Evolutionary conservation across 140 eudicot species (phyloP).

Genomic region (Anethum foeniculum): DNA sequence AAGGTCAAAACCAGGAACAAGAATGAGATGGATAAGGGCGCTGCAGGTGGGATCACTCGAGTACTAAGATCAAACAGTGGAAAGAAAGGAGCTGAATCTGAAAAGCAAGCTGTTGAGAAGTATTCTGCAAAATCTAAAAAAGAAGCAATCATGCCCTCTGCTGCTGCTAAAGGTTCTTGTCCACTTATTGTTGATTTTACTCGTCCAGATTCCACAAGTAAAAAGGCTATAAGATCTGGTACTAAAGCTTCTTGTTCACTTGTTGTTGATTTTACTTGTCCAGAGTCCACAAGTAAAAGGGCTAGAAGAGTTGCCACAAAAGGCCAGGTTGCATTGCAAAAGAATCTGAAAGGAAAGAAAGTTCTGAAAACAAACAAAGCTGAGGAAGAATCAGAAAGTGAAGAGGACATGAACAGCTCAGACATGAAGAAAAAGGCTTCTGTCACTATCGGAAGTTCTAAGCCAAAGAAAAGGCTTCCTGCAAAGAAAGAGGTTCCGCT

Average conservation of each 20-base stretch:
- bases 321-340: background rate
- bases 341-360: slow-evolving; percentile 7
- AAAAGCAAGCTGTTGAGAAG: background rate
- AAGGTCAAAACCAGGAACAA: background rate
- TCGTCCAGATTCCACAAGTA: background rate
- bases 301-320: background rate
- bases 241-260: slow-evolving; percentile 2
- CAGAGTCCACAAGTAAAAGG: slow-evolving; percentile 3
- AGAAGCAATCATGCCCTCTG: background rate
- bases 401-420: background rate
- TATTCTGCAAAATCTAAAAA: slow-evolving; percentile 4
- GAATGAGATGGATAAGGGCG: slow-evolving; percentile 10
- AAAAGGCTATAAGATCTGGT: background rate
- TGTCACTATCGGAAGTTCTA: background rate
- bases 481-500: background rate
- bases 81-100: slow-evolving; percentile 2
- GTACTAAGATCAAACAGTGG: slow-evolving; percentile 5
- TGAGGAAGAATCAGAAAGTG: background rate
- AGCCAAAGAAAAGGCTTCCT: background rate
- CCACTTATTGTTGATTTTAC: background rate
- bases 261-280: slow-evolving; percentile 1
- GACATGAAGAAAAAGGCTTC: background rate
- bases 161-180: slow-evolving; percentile 6
- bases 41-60: background rate
- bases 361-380: background rate